Percentiles rank a stretch among this genome's conserved stretches.
These are phyloP conservation scores for Tephrocybe sp. DNA, from an alignment of 768 basidiomycete genomes.

Conservation along the genomic window DNA sequence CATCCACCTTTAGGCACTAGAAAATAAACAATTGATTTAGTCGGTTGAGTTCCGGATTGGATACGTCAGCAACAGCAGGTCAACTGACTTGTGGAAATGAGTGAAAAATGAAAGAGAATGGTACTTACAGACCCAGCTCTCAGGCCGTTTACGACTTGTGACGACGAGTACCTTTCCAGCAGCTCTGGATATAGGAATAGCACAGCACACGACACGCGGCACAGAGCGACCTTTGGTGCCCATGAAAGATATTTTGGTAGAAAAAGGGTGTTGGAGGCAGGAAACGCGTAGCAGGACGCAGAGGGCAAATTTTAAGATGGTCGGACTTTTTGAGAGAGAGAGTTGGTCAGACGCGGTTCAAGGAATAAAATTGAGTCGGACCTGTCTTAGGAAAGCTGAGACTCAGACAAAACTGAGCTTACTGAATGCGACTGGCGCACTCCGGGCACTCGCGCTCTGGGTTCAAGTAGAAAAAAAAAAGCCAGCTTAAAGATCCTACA, in stretches of 20 bases:
- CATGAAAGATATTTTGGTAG: conserved; percentile 26
- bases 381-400: not conserved
- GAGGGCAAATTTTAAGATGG: not conserved
- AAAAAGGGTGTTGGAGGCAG: not conserved
- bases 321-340: not conserved
- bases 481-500: conserved; percentile 12
- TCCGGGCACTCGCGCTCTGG: not conserved
- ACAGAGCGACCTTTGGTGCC: conserved; percentile 73
- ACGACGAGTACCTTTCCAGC: conserved; percentile 79
- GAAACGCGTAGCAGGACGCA: not conserved
- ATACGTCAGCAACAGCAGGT: conserved; percentile 10
- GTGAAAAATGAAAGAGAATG: conserved; percentile 14
- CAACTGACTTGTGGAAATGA: conserved; percentile 3
- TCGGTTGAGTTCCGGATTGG: conserved; percentile 10
- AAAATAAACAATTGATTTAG: conserved; percentile 4
- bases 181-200: conserved; percentile 76
- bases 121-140: conserved; percentile 86
- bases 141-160: conserved; percentile 79
- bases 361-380: conserved; percentile 5
- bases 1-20: conserved; percentile 92
- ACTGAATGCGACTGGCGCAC: not conserved
- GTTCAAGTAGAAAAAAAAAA: conserved; percentile 21
- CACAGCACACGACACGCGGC: conserved; percentile 88
- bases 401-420: conserved; percentile 8
- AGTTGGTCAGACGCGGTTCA: not conserved